Evolutionary conservation across 1,284 basidiomycete genomes (phyloP).

Genomic region (Ganoderma boninense): DNA sequence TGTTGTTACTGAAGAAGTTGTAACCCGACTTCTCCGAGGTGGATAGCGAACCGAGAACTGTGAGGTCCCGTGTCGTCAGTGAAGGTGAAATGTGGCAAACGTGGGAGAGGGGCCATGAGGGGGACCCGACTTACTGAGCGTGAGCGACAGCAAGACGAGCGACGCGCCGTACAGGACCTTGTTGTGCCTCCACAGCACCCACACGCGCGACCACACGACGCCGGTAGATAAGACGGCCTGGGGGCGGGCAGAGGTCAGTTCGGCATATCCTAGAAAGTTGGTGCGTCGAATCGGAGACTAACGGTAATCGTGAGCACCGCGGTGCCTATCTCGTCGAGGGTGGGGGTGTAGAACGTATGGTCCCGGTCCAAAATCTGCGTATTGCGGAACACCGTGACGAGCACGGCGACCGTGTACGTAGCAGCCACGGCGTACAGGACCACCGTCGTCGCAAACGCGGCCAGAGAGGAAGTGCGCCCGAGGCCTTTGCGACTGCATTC

Average conservation of each 20-base stretch:
- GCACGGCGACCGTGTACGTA: background rate
- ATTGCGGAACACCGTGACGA: background rate
- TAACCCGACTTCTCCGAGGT: background rate
- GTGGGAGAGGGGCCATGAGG: too few relatives aligned
- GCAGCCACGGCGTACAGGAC: background rate
- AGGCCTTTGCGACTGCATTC: background rate
- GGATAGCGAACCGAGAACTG: background rate
- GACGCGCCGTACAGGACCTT: constrained; percentile 4
- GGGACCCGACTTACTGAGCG: background rate
- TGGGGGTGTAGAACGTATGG: background rate
- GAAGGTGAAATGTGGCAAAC: background rate
- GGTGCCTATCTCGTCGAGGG: background rate
- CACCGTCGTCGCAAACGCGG: background rate
- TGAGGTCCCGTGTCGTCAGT: too few relatives aligned
- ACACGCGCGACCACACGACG: constrained; percentile 6
- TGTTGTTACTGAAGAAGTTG: background rate
- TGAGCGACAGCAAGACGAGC: background rate
- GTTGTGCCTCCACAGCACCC: background rate
- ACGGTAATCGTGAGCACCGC: background rate
- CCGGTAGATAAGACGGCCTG: background rate
- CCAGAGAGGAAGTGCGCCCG: constrained; percentile 3
- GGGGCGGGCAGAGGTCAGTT: background rate
- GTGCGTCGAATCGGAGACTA: background rate
- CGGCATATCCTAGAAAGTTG: too few relatives aligned
- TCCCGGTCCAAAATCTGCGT: background rate